Base-by-base conservation (phyloP, 1,284 basidiomycete species). In the Agaricales sp. region DNA sequence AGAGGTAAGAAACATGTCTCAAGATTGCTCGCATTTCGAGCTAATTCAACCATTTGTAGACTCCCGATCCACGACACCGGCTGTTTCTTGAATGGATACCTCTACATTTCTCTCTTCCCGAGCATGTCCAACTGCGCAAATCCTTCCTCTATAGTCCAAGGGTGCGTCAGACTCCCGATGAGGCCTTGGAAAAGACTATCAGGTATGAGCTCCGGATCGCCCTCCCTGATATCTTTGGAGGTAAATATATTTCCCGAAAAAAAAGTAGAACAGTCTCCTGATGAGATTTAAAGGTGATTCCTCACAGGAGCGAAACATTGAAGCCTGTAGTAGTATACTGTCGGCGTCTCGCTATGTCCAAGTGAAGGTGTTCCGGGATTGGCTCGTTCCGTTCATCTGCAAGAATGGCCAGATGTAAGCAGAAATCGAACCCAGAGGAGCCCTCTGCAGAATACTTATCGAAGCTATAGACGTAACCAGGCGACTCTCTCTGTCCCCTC, bases 21-120 rank as follows among this genome's bases (percentile, higher is more conserved):
- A 54, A 23, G 18, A 14, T 37, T 48, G 45, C 45, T 51, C 2
- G 26, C 44, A 39, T 1, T 16, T 19, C 20, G 35, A 12, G 24
- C 30, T 47, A 18, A 47, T 1, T 14, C 14, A n/a, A 20, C 22
- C n/a, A n/a, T n/a, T n/a, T 16, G 4, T 47, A 74, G 73, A 58
- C 53, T 18, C 37, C 47, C 14, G 62, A 54, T 30, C 86, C 85
- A 2, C 74, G 77, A n/a, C 86, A 89, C 63, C 70, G 80, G 26
- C 67, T 73, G 30, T 80, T 85, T 56, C 62, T 89, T 37, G 70
- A 73, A 49, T 81, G 78, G 69, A 85, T 87, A 49, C 82, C 85
- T 1, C 63, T 88, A 18, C 73, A 78, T 46, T 71, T 74, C 35
- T 68, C 75, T 0, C 74, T 73, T 0, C 64, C 74, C 0, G 75